Evolutionary conservation across 2,329 filamentous ascomycete genomes (phyloP).

Genomic region (Alternaria postmessia): DNA sequence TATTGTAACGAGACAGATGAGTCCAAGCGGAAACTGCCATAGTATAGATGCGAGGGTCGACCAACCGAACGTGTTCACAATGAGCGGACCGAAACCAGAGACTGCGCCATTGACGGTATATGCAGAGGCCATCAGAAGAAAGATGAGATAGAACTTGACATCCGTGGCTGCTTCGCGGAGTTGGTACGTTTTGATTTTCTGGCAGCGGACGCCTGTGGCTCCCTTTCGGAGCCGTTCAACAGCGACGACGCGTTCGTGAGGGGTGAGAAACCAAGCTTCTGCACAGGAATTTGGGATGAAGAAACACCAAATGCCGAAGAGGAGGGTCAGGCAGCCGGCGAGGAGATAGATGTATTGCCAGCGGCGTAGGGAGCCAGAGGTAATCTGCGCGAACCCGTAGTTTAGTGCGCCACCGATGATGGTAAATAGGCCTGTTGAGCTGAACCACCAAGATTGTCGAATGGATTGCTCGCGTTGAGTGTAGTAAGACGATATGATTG

Average conservation of each 20-base stretch:
- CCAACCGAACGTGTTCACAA: slow-evolving; percentile 55
- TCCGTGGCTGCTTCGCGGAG: slow-evolving; percentile 58
- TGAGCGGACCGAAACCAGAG: slow-evolving; percentile 49
- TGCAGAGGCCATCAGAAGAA: slow-evolving; percentile 55
- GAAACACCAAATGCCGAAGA: slow-evolving; percentile 73
- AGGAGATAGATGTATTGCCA: slow-evolving; percentile 76
- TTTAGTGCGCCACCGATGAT: slow-evolving; percentile 45
- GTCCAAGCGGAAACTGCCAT: slow-evolving; percentile 78
- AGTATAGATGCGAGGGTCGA: slow-evolving; percentile 48
- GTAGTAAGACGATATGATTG: slow-evolving; percentile 57
- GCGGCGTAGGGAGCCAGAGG: slow-evolving; percentile 50
- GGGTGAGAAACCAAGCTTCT: slow-evolving; percentile 72
- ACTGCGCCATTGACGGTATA: slow-evolving; percentile 65
- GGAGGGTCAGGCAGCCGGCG: slow-evolving; percentile 62
- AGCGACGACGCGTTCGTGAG: slow-evolving; percentile 67
- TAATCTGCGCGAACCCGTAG: slow-evolving; percentile 52
- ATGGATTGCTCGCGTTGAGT: slow-evolving; percentile 56
- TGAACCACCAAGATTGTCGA: slow-evolving; percentile 72
- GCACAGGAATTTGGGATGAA: slow-evolving; percentile 71
- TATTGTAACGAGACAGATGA: slow-evolving; percentile 71
- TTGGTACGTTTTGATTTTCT: slow-evolving; percentile 62
- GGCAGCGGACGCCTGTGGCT: slow-evolving; percentile 61
- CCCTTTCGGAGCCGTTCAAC: slow-evolving; percentile 57
- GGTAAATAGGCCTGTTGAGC: slow-evolving; percentile 58
- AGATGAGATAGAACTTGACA: slow-evolving; percentile 53